phyloP scores from a whole-genome alignment of 306 rosid species.

The Acacia melanoxylon region DNA sequence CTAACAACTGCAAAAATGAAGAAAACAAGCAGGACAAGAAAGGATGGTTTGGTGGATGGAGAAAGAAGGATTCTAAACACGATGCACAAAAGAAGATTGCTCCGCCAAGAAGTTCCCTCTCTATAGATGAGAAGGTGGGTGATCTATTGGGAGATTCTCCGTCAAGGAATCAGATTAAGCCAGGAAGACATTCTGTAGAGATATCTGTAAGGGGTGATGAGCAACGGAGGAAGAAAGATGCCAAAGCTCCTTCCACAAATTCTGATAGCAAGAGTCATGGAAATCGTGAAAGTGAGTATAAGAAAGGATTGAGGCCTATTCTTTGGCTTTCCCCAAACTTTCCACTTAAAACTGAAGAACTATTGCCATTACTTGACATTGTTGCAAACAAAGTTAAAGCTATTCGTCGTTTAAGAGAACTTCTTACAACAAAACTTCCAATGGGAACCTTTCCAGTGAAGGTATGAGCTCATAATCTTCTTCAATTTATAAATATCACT shows the following conservation, averaged over 20 bases:
- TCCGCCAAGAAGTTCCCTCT: conserved; percentile 87
- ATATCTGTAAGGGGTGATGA: conserved; percentile 66
- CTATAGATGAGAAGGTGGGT: conserved; percentile 82
- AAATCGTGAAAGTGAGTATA: conserved; percentile 84
- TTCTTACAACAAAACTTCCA: conserved; percentile 97
- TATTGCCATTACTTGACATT: conserved; percentile 93
- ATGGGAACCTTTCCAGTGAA: conserved; percentile 95
- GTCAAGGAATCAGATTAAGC: conserved; percentile 61
- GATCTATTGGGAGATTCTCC: conserved; percentile 83
- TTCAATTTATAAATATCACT: conserved; percentile 23
- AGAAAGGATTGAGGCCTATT: conserved; percentile 92
- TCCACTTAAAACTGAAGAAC: conserved; percentile 83
- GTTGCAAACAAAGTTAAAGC: conserved; percentile 98
- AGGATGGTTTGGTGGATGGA: conserved; percentile 99
- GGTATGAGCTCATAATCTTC: conserved; percentile 54
- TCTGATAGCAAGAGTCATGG: conserved; percentile 67
- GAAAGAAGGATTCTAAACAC: conserved; percentile 69
- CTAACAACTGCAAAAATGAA: conserved; percentile 49
- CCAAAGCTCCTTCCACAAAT: conserved; percentile 44
- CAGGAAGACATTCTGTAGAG: conserved; percentile 88
- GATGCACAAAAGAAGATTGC: conserved; percentile 61
- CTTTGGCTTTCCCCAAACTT: conserved; percentile 97
- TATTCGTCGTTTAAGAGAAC: conserved; percentile 94
- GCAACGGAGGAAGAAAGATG: conserved; percentile 69
- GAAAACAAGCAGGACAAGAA: conserved; percentile 81